phyloP scores from a whole-genome alignment of 257 asterid species.

The Solanum clarkiae region DNA sequence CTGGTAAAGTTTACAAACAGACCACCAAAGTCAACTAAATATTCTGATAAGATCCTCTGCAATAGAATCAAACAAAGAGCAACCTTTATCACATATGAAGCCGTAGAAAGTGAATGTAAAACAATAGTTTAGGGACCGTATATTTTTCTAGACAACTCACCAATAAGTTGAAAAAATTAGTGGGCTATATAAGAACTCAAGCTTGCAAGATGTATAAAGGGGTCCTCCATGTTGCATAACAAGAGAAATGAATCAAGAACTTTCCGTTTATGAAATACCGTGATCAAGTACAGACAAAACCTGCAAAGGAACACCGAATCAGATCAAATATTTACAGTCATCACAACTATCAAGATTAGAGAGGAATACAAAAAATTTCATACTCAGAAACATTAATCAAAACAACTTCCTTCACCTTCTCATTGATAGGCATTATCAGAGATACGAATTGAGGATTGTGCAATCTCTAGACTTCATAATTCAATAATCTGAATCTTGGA shows the following conservation, averaged over 20 bases:
- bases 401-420: background rate
- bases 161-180: constrained; percentile 42
- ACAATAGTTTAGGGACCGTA: background rate
- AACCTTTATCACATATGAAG: background rate
- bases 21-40: constrained; percentile 24
- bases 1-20: constrained; percentile 13
- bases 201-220: constrained; percentile 52
- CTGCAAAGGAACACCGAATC: constrained; percentile 2
- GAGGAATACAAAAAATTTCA: background rate
- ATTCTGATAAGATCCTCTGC: constrained; percentile 57
- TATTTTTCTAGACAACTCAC: constrained; percentile 18
- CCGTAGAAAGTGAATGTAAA: background rate
- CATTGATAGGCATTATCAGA: no score
- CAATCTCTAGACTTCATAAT: no score
- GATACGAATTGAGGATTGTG: no score
- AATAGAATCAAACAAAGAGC: constrained; percentile 1
- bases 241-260: constrained; percentile 12
- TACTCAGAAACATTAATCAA: background rate
- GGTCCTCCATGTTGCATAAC: constrained; percentile 41
- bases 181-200: constrained; percentile 44
- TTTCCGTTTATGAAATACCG: constrained; percentile 7
- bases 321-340: background rate
- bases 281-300: constrained; percentile 1
- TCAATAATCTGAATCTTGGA: no score
- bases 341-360: background rate